Base-by-base conservation (phyloP, 257 asterid genomes). In the Salvia rosmarinus region DNA sequence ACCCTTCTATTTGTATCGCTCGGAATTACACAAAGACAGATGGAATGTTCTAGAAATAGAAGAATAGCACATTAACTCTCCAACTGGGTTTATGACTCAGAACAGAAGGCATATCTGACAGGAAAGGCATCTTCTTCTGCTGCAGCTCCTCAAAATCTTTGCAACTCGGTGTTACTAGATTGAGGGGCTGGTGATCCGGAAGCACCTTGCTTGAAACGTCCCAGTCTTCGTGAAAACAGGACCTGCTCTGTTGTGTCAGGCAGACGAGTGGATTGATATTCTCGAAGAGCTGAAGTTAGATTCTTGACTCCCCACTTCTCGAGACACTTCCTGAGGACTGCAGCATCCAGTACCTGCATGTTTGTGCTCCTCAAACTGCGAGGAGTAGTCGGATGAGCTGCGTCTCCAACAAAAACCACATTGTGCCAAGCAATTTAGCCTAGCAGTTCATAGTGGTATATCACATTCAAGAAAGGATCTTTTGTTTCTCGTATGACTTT, bases 301-400 rank as follows among this genome's bases (percentile, higher is more conserved):
- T 74, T 81, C 46, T 70, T 73, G 10, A 81, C 73, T 43, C 90
- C 83, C 86, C 90, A 86, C 67, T 91, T 94, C 79, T 80, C 73
- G 1, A 94, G 82, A 75, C 96, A 89, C 79, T 89, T 88, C 8
- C 96, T 93, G 21, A 91, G 68, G 30, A 88, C 96, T 1, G 89
- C 90, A 70, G 91, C 96, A 77, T 94, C 99, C 75, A 89, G 14
- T 40, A 94, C 75, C 3, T 96, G 86, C 99, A 91, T 91, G 90
- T 94, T 94, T 70, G 99, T 89, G 92, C 96, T 94, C 77, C 97
- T 89, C 67, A 85, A 37, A 62, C 97, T 96, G 59, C 89, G 97
- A 28, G 98, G 97, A 32, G 96, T 91, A 0, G 89, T 89, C 3
- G 98, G 97, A 49, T 94, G 98, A 71, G 98, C 97, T 14, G 96